Conservation (phyloP, 768 basidiomycete species). For the Lyophyllum semitale region DNA sequence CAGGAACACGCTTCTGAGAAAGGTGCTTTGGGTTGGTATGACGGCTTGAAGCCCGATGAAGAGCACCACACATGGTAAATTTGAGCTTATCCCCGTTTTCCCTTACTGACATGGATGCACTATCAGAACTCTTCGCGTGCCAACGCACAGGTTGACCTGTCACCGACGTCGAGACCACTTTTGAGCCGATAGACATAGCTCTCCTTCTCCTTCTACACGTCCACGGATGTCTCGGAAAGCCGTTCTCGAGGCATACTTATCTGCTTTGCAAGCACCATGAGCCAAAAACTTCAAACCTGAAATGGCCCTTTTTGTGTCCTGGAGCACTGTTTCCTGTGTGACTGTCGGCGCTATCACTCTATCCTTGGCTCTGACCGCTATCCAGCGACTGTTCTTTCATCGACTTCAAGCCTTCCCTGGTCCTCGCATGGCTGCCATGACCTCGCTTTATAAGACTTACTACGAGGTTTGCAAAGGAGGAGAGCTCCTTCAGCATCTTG, state of each 20-base stretch:
- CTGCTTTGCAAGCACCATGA: neutral
- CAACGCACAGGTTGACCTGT: constrained; percentile 5
- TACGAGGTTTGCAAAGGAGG: constrained; percentile 35
- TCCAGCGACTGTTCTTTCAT: constrained; percentile 32
- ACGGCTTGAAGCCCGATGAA: constrained; percentile 2
- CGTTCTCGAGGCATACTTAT: constrained; percentile 3
- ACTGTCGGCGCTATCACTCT: constrained; percentile 7
- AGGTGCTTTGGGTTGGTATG: neutral
- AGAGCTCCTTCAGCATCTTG: constrained; percentile 29
- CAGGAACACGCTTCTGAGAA: constrained; percentile 4
- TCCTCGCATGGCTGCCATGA: constrained; percentile 32
- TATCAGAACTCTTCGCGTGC: constrained; percentile 5
- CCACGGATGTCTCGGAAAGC: constrained; percentile 14
- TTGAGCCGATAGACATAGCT: constrained; percentile 9
- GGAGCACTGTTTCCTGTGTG: neutral
- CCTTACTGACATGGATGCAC: constrained; percentile 9
- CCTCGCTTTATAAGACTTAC: constrained; percentile 34
- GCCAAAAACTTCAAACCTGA: neutral
- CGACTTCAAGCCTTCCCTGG: constrained; percentile 36
- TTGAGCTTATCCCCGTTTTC: constrained; percentile 10
- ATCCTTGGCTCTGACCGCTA: constrained; percentile 7
- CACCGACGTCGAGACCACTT: constrained; percentile 8
- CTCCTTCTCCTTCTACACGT: constrained; percentile 4
- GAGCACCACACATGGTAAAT: constrained; percentile 4
- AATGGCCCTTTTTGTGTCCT: neutral